phyloP scores from a whole-genome alignment of 345 rosid genomes.

The Brassica rapa region DNA sequence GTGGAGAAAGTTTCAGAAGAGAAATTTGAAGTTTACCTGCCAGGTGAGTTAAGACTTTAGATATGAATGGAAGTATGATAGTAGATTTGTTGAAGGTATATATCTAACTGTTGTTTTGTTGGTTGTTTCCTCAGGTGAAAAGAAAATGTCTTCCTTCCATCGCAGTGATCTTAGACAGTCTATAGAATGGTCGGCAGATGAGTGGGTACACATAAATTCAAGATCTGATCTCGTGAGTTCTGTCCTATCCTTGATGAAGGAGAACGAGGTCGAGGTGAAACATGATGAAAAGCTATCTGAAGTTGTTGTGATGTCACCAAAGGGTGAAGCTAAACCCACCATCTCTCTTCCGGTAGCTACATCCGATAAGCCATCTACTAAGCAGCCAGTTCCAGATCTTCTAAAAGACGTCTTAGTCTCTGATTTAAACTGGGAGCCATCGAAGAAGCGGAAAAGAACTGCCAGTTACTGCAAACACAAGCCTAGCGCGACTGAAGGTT shows the following conservation, averaged over 20 bases:
- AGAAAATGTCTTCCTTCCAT: conserved; percentile 50
- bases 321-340: conserved; percentile 26
- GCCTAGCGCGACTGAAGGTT: conserved; percentile 23
- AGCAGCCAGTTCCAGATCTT: conserved; percentile 50
- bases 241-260: conserved; percentile 28
- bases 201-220: conserved; percentile 51
- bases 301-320: conserved; percentile 10
- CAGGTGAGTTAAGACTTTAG: conserved; percentile 54
- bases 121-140: conserved; percentile 55
- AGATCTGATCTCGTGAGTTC: conserved; percentile 50
- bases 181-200: conserved; percentile 66
- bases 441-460: conserved; percentile 57
- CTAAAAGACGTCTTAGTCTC: conserved; percentile 56
- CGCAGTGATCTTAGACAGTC: conserved; percentile 56
- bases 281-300: background rate
- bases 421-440: conserved; percentile 63
- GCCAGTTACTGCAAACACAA: conserved; percentile 36
- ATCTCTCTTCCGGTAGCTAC: conserved; percentile 28
- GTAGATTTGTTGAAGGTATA: conserved; percentile 4
- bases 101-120: conserved; percentile 2
- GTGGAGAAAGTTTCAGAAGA: conserved; percentile 53
- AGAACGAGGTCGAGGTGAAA: conserved; percentile 38
- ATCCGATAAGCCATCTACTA: conserved; percentile 27
- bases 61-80: background rate
- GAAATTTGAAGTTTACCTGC: conserved; percentile 59